phyloP scores from a whole-genome alignment of 2,329 filamentous ascomycete species.

The Laburnicola sp. region DNA sequence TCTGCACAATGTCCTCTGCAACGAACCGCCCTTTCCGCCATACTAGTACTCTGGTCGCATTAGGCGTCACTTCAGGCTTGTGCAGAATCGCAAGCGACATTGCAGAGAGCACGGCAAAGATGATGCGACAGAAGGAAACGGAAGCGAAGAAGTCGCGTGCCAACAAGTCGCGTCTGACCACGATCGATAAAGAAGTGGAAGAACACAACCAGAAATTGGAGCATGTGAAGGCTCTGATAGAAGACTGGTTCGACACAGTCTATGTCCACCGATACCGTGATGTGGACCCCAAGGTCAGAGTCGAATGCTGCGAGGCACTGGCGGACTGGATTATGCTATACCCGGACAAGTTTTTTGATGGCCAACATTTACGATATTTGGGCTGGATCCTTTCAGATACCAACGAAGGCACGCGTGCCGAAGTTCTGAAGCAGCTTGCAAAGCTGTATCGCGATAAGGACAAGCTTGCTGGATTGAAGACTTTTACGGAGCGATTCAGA shows the following conservation, averaged over 20 bases:
- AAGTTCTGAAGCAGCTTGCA: conserved; percentile 81
- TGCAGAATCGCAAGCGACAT: conserved; percentile 73
- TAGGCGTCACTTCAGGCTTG: conserved; percentile 79
- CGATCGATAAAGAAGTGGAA: conserved; percentile 71
- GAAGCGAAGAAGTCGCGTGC: conserved; percentile 73
- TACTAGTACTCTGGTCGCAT: conserved; percentile 82
- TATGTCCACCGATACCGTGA: conserved; percentile 97
- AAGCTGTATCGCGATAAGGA: conserved; percentile 79
- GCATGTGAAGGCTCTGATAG: conserved; percentile 70
- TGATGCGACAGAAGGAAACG: conserved; percentile 75
- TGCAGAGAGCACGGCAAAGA: conserved; percentile 71
- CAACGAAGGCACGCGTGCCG: conserved; percentile 72
- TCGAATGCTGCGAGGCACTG: conserved; percentile 83
- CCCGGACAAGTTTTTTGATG: conserved; percentile 87
- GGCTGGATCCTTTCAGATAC: conserved; percentile 94
- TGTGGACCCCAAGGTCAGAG: conserved; percentile 83
- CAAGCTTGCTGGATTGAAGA: conserved; percentile 74
- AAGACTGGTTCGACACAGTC: conserved; percentile 86
- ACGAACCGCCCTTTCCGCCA: conserved; percentile 88
- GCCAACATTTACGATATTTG: conserved; percentile 85
- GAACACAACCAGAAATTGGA: conserved; percentile 72
- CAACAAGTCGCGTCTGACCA: conserved; percentile 76
- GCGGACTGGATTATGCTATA: conserved; percentile 86
- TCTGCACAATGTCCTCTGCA: conserved; percentile 87
- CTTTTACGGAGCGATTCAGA: conserved; percentile 92